Percentiles rank a stretch among this genome's conserved stretches.
Evolutionary conservation across 768 basidiomycete genomes (phyloP).

Genomic region (Pisolithus microcarpus): DNA sequence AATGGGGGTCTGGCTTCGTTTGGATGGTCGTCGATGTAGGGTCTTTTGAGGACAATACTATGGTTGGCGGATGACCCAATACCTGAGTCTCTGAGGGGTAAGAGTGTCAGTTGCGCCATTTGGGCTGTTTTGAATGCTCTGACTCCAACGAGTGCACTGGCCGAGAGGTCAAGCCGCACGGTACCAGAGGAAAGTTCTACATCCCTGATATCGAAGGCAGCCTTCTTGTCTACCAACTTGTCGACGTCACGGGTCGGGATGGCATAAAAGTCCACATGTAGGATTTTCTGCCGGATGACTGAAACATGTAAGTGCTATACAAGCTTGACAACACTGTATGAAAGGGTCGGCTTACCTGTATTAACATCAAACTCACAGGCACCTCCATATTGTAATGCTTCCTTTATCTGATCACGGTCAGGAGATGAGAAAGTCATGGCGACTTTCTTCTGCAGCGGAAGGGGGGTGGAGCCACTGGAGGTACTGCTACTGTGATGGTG

Average conservation of each 20-base stretch:
- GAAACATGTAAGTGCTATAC: neutral
- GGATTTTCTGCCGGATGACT: neutral
- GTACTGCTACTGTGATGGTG: conserved; percentile 2
- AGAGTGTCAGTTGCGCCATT: neutral
- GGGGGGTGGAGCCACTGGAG: neutral
- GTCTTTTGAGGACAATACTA: neutral
- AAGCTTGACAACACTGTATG: neutral
- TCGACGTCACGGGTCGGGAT: neutral
- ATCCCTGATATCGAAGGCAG: neutral
- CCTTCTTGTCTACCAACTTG: neutral
- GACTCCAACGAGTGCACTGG: neutral
- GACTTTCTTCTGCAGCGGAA: neutral
- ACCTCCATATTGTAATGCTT: neutral
- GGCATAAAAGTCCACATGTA: neutral
- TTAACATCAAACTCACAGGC: conserved; percentile 1
- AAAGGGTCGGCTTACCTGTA: neutral
- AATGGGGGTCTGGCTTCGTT: neutral
- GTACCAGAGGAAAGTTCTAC: neutral
- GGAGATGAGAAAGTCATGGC: neutral
- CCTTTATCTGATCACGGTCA: neutral
- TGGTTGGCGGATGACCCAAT: neutral
- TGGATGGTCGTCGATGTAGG: neutral
- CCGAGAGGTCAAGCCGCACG: neutral
- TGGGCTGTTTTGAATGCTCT: conserved; percentile 7
- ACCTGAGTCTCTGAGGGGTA: neutral